Conservation (phyloP, 2,329 filamentous ascomycete genomes). For the Verticillium isaacii region DNA sequence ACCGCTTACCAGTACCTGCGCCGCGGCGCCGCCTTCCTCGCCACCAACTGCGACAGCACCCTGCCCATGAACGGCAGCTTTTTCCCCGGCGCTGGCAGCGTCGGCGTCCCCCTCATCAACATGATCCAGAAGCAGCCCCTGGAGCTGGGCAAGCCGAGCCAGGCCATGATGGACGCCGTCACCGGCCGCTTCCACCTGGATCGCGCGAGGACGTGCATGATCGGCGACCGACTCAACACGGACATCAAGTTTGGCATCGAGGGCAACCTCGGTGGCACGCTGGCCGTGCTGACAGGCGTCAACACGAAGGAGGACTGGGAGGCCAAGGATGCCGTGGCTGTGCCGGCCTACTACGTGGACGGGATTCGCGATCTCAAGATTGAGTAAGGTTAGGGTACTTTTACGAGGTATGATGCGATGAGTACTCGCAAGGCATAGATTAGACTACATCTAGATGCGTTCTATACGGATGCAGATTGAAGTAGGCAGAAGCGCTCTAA, state of each 20-base stretch:
- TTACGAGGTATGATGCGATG: slow-evolving; percentile 5
- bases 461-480: neutral
- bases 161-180: slow-evolving; percentile 99
- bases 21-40: slow-evolving; percentile 78
- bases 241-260: slow-evolving; percentile 95
- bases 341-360: slow-evolving; percentile 81
- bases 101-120: slow-evolving; percentile 71
- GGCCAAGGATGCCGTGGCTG: slow-evolving; percentile 59
- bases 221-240: slow-evolving; percentile 89
- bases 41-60: slow-evolving; percentile 90
- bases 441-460: slow-evolving; percentile 3
- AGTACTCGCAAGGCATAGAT: neutral
- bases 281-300: slow-evolving; percentile 89
- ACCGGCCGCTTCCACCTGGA: slow-evolving; percentile 94
- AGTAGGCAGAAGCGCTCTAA: slow-evolving; percentile 12
- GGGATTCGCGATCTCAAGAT: slow-evolving; percentile 67
- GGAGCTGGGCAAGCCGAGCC: slow-evolving; percentile 87
- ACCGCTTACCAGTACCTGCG: slow-evolving; percentile 82
- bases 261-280: slow-evolving; percentile 82
- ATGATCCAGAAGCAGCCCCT: slow-evolving; percentile 67
- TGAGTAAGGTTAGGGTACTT: neutral
- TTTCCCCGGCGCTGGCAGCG: slow-evolving; percentile 87
- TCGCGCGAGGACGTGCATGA: slow-evolving; percentile 83
- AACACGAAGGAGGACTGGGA: slow-evolving; percentile 80
- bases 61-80: slow-evolving; percentile 76